Base-by-base conservation (phyloP, 2,329 filamentous ascomycete genomes). In the Pseudogymnoascus pannorum region DNA sequence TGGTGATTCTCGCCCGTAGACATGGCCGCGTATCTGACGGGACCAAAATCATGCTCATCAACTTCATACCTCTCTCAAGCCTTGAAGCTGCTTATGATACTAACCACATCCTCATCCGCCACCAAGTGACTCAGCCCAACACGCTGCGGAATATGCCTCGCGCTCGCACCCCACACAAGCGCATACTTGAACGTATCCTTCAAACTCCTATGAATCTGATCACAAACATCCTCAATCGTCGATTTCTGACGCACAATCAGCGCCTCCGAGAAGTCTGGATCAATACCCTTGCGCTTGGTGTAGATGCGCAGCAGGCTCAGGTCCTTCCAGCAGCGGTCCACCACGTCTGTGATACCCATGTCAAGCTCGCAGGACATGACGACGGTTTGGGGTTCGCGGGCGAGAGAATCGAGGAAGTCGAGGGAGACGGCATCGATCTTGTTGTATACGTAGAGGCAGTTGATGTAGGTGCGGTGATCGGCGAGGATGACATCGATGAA, bases 101-200 rank as follows among this genome's bases (percentile, higher is more conserved):
- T 86, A 58, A 87, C 85, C 16, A 87, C 85, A 70, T 87, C 85
- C 72, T 87, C 85, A 65, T 88, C 85, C 1, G 81, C 76, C 48
- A 99, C 92, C 11, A 84, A 70, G 79, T 99, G 94, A 5, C 84
- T 80, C 70, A 99, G 75, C 1, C 94, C 95, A 36, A 97, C 93
- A 65, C 94, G 81, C 79, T 99, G 94, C 35, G 95, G 94, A 35
- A 97, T 81, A 79, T 99, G 95, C 70, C 91, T 86, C 35, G 94
- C 94, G 75, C 93, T 97, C 16, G 92, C 92, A 4, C 94, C 94
- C 95, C 95, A 99, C 0, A 99, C 94, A 67, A 97, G 77, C 2
- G 94, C 95, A 77, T 97, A 97, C 80, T 97, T 99, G 82, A 97
- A 99, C 4, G 92, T 96, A 65, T 99, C 95, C 83, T 97, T 99